These are phyloP conservation scores for Trichoderma endophyticum DNA, from an alignment of 2,329 filamentous ascomycete species.

Conservation along the genomic window DNA sequence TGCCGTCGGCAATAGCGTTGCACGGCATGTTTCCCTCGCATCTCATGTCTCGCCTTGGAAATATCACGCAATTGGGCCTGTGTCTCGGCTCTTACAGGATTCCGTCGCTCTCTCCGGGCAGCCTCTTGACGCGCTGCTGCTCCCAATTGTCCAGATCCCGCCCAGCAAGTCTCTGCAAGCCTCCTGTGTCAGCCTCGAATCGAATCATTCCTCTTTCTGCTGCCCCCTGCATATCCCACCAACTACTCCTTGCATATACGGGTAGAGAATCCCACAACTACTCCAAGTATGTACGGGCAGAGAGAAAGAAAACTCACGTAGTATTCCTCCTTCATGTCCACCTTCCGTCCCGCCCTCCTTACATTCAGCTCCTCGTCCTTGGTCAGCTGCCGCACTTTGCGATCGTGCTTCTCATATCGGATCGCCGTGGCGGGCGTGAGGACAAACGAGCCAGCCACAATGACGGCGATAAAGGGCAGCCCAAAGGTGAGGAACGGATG, in stretches of 20 bases:
- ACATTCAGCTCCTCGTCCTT: conserved; percentile 85
- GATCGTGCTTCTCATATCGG: conserved; percentile 89
- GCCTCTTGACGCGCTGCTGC: conserved; percentile 86
- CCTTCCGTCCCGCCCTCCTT: conserved; percentile 65
- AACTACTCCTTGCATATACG: background rate
- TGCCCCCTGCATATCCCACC: background rate
- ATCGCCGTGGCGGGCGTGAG: conserved; percentile 91
- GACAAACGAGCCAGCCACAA: conserved; percentile 89
- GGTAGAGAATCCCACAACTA: background rate
- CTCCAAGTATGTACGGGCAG: background rate
- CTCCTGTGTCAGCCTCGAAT: conserved; percentile 1
- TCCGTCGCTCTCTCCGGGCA: conserved; percentile 88
- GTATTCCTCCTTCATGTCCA: conserved; percentile 82
- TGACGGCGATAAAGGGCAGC: conserved; percentile 84
- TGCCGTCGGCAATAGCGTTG: background rate
- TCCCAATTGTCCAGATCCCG: conserved; percentile 97
- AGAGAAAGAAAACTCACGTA: conserved; percentile 59
- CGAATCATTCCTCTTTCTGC: background rate
- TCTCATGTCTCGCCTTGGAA: background rate
- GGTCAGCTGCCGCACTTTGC: conserved; percentile 79
- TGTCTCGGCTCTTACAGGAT: conserved; percentile 50
- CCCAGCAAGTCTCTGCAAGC: conserved; percentile 48
- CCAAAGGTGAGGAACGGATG: conserved; percentile 93
- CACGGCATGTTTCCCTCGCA: background rate
- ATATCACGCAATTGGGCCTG: background rate